Conservation (phyloP, 805 yeast genomes). For the Hyphopichia homilentoma region DNA sequence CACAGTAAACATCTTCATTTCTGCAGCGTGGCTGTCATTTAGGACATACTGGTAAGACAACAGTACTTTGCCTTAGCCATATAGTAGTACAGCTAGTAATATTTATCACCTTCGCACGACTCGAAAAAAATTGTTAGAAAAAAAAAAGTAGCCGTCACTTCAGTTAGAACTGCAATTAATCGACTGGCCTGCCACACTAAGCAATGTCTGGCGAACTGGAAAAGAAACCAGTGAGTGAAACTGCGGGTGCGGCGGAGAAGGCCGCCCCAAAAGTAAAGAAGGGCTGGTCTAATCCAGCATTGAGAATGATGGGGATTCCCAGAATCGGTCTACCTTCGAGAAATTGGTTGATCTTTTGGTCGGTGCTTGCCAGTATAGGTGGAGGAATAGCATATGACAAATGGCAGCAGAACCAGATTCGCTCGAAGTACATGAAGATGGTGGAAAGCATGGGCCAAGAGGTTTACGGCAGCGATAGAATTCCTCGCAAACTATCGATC, state of each 20-base stretch:
- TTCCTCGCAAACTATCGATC: slow-evolving; percentile 74
- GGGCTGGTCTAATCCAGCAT: slow-evolving; percentile 70
- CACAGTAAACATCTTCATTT: too few relatives aligned
- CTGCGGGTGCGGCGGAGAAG: background rate
- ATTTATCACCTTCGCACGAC: too few relatives aligned
- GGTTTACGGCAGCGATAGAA: slow-evolving; percentile 40
- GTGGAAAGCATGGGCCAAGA: slow-evolving; percentile 54
- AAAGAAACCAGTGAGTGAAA: background rate
- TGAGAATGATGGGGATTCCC: slow-evolving; percentile 81
- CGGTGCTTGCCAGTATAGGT: slow-evolving; percentile 56
- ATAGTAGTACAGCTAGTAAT: too few relatives aligned
- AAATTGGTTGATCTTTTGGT: slow-evolving; percentile 91
- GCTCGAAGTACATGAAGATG: slow-evolving; percentile 59
- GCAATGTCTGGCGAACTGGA: too few relatives aligned
- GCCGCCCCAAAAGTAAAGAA: slow-evolving; percentile 22
- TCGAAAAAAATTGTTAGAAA: too few relatives aligned
- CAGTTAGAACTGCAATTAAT: too few relatives aligned
- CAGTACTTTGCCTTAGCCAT: too few relatives aligned
- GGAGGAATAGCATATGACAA: slow-evolving; percentile 84
- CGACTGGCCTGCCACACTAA: too few relatives aligned
- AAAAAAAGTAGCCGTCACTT: too few relatives aligned
- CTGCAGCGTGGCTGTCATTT: too few relatives aligned
- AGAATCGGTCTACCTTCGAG: slow-evolving; percentile 76
- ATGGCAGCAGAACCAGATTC: slow-evolving; percentile 60
- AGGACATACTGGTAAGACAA: too few relatives aligned